Conservation (phyloP, 345 rosid species). For the Psidium friedrichsthalianum region DNA sequence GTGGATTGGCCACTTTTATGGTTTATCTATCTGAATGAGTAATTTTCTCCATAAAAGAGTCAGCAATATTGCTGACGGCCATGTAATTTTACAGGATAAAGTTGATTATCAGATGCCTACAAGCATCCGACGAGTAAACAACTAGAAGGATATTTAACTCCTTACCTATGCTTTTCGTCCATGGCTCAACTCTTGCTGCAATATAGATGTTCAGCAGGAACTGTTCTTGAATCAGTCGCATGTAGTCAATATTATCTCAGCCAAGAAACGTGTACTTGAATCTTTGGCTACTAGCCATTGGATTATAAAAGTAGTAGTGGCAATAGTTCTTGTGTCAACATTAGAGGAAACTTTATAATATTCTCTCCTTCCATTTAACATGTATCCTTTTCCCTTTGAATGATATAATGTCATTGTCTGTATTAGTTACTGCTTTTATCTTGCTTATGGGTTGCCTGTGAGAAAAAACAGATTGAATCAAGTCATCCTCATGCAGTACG, state of each 20-base stretch:
- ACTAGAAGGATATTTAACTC: background rate
- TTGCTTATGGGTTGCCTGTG: conserved; percentile 2
- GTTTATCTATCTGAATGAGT: background rate
- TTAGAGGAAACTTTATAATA: background rate
- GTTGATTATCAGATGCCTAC: background rate
- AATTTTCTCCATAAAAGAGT: background rate
- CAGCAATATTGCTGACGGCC: background rate
- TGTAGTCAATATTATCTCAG: background rate
- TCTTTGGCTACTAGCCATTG: background rate
- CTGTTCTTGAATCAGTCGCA: background rate
- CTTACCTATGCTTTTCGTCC: background rate
- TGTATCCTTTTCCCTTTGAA: background rate
- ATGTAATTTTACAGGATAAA: background rate
- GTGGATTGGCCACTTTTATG: background rate
- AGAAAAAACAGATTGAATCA: conserved; percentile 12
- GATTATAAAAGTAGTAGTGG: background rate
- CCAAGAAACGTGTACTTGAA: background rate
- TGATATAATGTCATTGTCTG: background rate
- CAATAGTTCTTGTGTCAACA: background rate
- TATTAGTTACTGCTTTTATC: background rate
- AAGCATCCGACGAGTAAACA: background rate
- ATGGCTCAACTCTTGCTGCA: background rate
- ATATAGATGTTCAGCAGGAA: background rate
- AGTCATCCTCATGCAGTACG: conserved; percentile 60
- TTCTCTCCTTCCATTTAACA: background rate